Evolutionary conservation across 2,329 filamentous ascomycete species (phyloP), one percentile per base, ranked within the genome.

Genomic region (Fusarium sp.): DNA sequence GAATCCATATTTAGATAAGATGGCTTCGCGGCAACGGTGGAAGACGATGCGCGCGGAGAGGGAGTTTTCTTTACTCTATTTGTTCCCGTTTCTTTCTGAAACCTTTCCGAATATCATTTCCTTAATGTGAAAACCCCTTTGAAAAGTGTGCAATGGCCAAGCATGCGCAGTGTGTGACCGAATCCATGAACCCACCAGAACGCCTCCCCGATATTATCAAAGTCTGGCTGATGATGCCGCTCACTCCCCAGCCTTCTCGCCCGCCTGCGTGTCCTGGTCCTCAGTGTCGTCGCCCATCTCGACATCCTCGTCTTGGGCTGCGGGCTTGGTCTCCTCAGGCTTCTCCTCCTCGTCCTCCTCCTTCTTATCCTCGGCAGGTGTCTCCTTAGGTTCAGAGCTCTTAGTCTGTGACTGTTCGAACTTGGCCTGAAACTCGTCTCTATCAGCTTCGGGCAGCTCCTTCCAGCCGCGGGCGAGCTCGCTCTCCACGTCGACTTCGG

Each of bases 381-480:
- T 74, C 52, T 78, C 75, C 64, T 81, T 80, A 20, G 72, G 66
- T 63, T 79, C 77, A 23, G 73, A 68, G 43, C 75, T 77, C 52
- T 80, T 79, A 18, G 74, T 72, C 35, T 77, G 50, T 32, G 78
- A 69, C 32, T 64, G 52, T 20, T 83, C 80, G 30, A 76, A 73
- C 65, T 81, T 84, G 68, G 77, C 68, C 70, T 87, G 83, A 64
- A 85, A 90, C 61, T 86, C 85, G 30, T 88, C 87, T 78, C 86
- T 87, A 59, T 87, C 84, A 25, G 80, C 81, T 52, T 87, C 84
- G 5, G 87, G 80, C 16, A 91, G 83, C 23, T 88, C 86, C 68
- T 89, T 87, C 89, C 89, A 91, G 48, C 83, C 83, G 14, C 85
- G 85, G n/a, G 84, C 82, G 10, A 91, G 84, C 82, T 90, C 88